Evolutionary conservation across 495 filamentous ascomycete species (phyloP).

Genomic region (Penicillium paxilli): DNA sequence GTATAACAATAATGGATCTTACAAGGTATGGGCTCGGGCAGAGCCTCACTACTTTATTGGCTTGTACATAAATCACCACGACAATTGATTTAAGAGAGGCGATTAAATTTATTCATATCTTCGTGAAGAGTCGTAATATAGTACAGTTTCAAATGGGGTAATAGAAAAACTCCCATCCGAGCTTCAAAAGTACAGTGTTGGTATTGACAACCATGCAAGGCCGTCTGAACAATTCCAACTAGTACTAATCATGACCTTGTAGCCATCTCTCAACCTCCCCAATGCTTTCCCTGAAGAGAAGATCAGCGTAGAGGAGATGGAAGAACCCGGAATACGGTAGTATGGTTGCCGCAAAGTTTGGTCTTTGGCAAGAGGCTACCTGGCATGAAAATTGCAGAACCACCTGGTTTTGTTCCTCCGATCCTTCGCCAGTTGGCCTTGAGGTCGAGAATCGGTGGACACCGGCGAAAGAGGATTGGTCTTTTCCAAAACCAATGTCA

Average conservation of each 20-base stretch:
- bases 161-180: not conserved
- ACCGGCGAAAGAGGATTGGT: not conserved
- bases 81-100: not conserved
- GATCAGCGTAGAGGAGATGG: not conserved
- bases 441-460: not conserved
- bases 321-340: not conserved
- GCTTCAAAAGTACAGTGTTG: not conserved
- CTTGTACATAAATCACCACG: not conserved
- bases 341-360: not conserved
- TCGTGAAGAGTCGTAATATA: not conserved
- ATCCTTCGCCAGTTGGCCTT: not conserved
- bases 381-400: not conserved
- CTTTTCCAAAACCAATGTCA: not conserved
- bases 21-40: not conserved
- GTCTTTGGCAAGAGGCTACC: not conserved
- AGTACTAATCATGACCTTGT: not conserved
- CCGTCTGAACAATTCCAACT: not conserved
- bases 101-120: not conserved
- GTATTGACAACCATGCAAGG: not conserved
- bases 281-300: not conserved
- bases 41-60: not conserved
- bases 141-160: not conserved
- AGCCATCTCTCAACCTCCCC: not conserved
- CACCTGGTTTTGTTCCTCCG: not conserved
- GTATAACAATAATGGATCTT: not conserved